phyloP scores from a whole-genome alignment of 73 alveolate species.

The Blepharisma stoltei region DNA sequence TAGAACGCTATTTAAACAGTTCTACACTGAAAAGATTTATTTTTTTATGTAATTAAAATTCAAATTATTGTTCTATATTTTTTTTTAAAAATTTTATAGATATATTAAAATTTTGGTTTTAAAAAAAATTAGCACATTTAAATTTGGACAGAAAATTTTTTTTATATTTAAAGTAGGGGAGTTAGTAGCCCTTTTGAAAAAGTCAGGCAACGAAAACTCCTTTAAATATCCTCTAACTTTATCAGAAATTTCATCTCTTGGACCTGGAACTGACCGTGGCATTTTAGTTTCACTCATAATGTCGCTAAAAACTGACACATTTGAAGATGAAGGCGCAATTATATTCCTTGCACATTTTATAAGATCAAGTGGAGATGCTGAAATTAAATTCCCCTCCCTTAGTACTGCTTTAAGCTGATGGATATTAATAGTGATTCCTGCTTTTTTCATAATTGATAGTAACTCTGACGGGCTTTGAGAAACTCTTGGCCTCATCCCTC shows the following conservation, averaged over 20 bases:
- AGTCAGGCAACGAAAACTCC: not conserved
- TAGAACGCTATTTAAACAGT: too few relatives aligned
- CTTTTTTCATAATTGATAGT: conserved; percentile 12
- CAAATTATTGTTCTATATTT: too few relatives aligned
- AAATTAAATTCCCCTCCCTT: not conserved
- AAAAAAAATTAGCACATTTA: too few relatives aligned
- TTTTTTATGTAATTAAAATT: too few relatives aligned
- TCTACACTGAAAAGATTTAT: too few relatives aligned
- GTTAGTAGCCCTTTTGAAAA: conserved; percentile 2
- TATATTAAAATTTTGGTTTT: too few relatives aligned
- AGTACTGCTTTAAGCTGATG: conserved; percentile 25
- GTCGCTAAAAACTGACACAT: conserved; percentile 12
- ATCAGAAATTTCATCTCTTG: not conserved
- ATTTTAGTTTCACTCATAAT: not conserved
- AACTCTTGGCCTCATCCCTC: conserved; percentile 28
- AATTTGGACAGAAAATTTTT: too few relatives aligned
- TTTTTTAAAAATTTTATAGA: too few relatives aligned
- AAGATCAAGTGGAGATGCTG: conserved; percentile 9
- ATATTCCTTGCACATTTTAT: not conserved
- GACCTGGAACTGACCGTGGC: not conserved
- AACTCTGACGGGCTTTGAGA: not conserved
- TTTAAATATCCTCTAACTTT: not conserved
- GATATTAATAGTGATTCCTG: not conserved
- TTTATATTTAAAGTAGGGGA: too few relatives aligned
- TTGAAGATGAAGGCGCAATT: conserved; percentile 15